A percentile compares a stretch with the other conserved stretches of the same genome.
Evolutionary conservation across 2,329 filamentous ascomycete genomes (phyloP).

Genomic region (Penicillium palitans): DNA sequence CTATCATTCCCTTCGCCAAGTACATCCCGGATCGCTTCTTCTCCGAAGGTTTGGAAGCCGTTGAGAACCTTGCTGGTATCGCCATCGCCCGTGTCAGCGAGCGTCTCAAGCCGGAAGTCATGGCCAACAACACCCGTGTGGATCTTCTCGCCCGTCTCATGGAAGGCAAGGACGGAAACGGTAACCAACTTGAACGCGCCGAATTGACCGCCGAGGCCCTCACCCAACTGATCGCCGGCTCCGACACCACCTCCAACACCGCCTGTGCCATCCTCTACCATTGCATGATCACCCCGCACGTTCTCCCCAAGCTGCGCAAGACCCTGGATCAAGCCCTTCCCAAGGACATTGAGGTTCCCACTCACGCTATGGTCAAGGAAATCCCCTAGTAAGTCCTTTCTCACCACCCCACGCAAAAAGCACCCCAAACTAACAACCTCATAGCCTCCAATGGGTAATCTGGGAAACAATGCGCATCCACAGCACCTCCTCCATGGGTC

Average conservation of each 20-base stretch:
- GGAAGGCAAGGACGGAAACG: slow-evolving; percentile 80
- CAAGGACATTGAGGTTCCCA: slow-evolving; percentile 61
- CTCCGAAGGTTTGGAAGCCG: slow-evolving; percentile 68
- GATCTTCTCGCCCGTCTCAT: slow-evolving; percentile 82
- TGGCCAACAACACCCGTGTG: slow-evolving; percentile 64
- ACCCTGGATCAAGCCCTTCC: slow-evolving; percentile 74
- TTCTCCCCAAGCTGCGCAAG: slow-evolving; percentile 69
- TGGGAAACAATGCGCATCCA: slow-evolving; percentile 85
- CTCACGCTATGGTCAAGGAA: slow-evolving; percentile 70
- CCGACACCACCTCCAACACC: slow-evolving; percentile 68
- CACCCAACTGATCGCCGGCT: slow-evolving; percentile 78
- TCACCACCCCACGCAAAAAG: not conserved
- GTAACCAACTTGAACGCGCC: slow-evolving; percentile 70
- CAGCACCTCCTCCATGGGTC: slow-evolving; percentile 80
- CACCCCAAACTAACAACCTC: slow-evolving; percentile 8
- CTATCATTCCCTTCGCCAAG: slow-evolving; percentile 74
- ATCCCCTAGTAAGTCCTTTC: slow-evolving; percentile 61
- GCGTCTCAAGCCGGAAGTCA: slow-evolving; percentile 66
- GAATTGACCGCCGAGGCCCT: slow-evolving; percentile 87
- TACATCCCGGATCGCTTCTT: slow-evolving; percentile 84
- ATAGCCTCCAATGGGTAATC: slow-evolving; percentile 66
- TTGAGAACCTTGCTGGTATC: slow-evolving; percentile 81
- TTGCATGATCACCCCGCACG: slow-evolving; percentile 66
- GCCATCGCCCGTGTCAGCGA: slow-evolving; percentile 78
- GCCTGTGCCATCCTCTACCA: slow-evolving; percentile 82